Evolutionary conservation across 345 rosid genomes (phyloP), one percentile per base, ranked within the genome.

Genomic region (Citrus inodora): DNA sequence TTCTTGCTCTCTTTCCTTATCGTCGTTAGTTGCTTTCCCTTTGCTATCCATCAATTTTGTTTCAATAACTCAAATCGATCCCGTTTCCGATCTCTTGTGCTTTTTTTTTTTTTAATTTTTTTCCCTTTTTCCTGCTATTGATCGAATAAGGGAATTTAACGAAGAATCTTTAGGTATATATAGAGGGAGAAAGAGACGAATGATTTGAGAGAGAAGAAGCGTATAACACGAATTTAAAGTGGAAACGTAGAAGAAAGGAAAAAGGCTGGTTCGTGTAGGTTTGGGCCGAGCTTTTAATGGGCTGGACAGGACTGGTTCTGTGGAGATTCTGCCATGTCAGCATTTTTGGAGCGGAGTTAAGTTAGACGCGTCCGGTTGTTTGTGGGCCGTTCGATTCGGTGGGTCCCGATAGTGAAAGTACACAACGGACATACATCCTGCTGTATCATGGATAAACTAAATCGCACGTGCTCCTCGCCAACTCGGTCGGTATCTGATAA

Each of bases 21-120:
- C 53, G 69, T 78, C 83, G 55, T 70, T 78, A 35, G 82, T 19
- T 58, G 70, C 74, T 76, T 79, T 79, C 10, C 71, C 74, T 59
- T 76, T 61, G 80, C 74, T 65, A 80, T 82, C 86, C 87, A 85
- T 89, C 30, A 65, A 72, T 35, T 25, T 22, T n/a, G 28, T 11
- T 82, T 32, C 59, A 13, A 75, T 14, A 30, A 60, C 9, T 7
- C 61, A 65, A 60, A 51, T 58, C 40, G 3, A 37, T 19, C 6
- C 16, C 13, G 30, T 37, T 25, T 37, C 17, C 3, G 14, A 13
- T 62, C 5, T n/a, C 9, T 19, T 19, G 27, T 5, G 14, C 24
- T 9, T 6, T 6, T 61, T 5, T 13, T 4, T 4, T 62, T 4
- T 63, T 1, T 0, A 37, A 1, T 37, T 28, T 28, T 63, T 63